Evolutionary conservation across 208 protist species (phyloP).

Genomic region (Trypanosoma lewisi): DNA sequence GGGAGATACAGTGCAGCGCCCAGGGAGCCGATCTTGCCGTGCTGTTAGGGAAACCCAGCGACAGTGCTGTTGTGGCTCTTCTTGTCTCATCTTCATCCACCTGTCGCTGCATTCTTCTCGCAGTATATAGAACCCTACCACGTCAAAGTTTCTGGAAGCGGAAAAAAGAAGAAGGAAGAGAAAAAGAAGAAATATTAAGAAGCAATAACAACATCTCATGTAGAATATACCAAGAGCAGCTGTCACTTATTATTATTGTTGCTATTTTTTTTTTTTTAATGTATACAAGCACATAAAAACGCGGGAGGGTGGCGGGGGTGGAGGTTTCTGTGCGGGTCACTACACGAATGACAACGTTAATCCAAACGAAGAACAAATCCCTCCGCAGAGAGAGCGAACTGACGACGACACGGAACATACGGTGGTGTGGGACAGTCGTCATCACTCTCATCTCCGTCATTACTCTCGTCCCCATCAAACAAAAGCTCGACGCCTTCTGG

Average conservation of each 20-base stretch:
- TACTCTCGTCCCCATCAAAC: neutral
- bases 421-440: conserved; percentile 51
- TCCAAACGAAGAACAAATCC: conserved; percentile 51
- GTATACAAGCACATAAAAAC: neutral
- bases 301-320: neutral
- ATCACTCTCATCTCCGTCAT: conserved; percentile 14
- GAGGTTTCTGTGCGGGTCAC: neutral
- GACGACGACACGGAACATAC: conserved; percentile 51
- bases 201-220: too few species aligned
- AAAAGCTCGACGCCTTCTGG: neutral
- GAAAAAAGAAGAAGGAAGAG: too few species aligned
- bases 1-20: conserved; percentile 14
- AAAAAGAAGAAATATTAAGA: too few species aligned
- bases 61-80: too few species aligned
- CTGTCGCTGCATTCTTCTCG: too few species aligned
- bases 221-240: neutral
- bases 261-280: too few species aligned
- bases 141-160: too few species aligned
- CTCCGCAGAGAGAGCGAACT: conserved; percentile 46
- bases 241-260: neutral
- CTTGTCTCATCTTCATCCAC: too few species aligned
- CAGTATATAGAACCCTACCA: too few species aligned
- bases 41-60: neutral
- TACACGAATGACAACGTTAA: conserved; percentile 1
- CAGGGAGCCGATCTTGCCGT: neutral